Base-by-base conservation (phyloP, 73 alveolate genomes). In the Uronychia binucleata region DNA sequence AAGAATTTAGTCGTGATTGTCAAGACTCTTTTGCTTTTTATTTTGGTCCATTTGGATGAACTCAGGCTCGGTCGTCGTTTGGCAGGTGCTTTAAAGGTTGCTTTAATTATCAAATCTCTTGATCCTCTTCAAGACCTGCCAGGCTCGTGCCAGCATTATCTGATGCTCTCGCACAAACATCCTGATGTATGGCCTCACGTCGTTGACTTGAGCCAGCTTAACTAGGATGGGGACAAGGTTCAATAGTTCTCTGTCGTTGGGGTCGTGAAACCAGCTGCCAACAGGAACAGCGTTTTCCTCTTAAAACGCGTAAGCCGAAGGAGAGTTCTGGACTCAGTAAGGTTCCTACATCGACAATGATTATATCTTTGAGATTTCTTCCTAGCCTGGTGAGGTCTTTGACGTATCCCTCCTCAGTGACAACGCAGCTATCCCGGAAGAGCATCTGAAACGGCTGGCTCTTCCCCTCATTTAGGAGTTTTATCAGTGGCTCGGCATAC, bases 371-470 rank as follows among this genome's bases (percentile, higher is more conserved):
- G 88, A 95, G 59, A 34, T 85, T 78, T 95, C 98, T 93, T 67
- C 96, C 95, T 46, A 95, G 34, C 74, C 86, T 34, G 28, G 91
- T 76, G 75, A 95, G 88, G 86, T 95, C 98, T 84, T 95, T 95
- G 34, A 95, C 97, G 74, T 88, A 93, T 1, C 92, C 80, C 57
- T 91, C 93, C 60, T 93, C 82, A 29, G 82, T 80, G 28, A 79
- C 75, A 26, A 96, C 89, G 81, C 97, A 95, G 84, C 93, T 94
- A 58, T 95, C 97, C 81, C 98, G 91, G 83, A 90, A 95, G 30
- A 95, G 82, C 81, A 28, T 77, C 32, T 75, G 1, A 74, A 82
- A 33, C 28, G 26, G 31, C 0, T 75, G 33, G 77, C 90, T 87
- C 59, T 85, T 78, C 59, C 83, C 87, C 46, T 67, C 34, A 75